These are phyloP conservation scores for Zygnema cylindricum DNA, from an alignment of 139 green algal genomes.

Conservation along the genomic window DNA sequence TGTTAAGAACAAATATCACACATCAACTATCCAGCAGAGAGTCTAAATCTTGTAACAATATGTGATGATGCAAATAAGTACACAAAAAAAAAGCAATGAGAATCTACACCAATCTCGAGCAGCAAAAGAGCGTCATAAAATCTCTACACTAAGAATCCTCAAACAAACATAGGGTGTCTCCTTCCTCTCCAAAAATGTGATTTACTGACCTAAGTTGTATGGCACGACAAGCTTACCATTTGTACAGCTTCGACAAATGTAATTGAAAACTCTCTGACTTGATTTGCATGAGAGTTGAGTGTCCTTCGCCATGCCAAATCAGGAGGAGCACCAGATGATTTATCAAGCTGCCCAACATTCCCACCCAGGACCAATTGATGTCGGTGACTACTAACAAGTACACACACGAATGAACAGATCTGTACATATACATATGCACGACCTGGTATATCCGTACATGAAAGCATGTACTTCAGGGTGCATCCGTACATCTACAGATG, in stretches of 20 bases:
- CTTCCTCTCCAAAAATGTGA: neutral
- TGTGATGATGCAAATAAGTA: too few species aligned
- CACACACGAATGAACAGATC: neutral
- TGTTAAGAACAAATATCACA: too few species aligned
- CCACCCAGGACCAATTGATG: neutral
- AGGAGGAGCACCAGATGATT: slow-evolving; percentile 8
- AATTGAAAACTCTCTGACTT: slow-evolving; percentile 57
- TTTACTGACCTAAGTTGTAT: neutral
- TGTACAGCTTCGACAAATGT: slow-evolving; percentile 40
- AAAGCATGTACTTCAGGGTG: neutral
- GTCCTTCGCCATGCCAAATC: slow-evolving; percentile 32
- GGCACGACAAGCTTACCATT: slow-evolving; percentile 37
- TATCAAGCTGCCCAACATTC: slow-evolving; percentile 12
- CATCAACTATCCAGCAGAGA: too few species aligned
- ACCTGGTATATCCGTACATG: neutral
- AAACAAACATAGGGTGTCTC: slow-evolving; percentile 2
- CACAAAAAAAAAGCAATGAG: too few species aligned
- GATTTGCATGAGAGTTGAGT: slow-evolving; percentile 24
- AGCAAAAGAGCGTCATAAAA: slow-evolving; percentile 28
- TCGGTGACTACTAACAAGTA: neutral
- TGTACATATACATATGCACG: neutral
- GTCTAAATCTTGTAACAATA: too few species aligned
- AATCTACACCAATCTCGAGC: neutral
- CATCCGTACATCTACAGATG: neutral
- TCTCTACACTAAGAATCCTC: too few species aligned